phyloP scores from a whole-genome alignment of 176 grass and related monocot genomes.

The Dactylis glomerata region DNA sequence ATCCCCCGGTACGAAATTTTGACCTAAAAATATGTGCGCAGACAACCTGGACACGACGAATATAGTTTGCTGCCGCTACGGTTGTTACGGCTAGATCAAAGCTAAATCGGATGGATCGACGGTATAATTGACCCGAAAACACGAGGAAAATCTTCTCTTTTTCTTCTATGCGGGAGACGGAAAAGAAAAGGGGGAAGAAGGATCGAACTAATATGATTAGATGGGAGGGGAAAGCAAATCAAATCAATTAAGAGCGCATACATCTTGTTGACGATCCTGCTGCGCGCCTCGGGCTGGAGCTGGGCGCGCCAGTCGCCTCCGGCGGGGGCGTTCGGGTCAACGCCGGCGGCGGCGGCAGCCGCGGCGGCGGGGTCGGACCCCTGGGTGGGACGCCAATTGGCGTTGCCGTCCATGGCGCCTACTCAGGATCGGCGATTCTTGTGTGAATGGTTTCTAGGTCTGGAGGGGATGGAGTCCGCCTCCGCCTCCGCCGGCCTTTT shows the following conservation, averaged over 20 bases:
- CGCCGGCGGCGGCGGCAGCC: background rate
- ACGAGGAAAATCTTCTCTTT: background rate
- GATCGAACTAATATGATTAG: background rate
- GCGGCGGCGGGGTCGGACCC: slow-evolving; percentile 27
- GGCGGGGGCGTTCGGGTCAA: slow-evolving; percentile 32
- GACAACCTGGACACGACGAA: background rate
- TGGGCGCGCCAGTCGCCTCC: slow-evolving; percentile 63
- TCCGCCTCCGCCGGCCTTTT: background rate
- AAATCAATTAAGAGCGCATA: background rate
- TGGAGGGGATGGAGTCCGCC: background rate
- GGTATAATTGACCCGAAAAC: background rate
- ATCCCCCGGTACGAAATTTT: background rate
- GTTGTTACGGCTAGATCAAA: background rate
- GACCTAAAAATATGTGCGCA: background rate
- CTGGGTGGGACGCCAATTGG: slow-evolving; percentile 55
- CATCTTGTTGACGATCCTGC: slow-evolving; percentile 84
- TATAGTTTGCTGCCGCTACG: background rate
- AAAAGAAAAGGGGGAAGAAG: background rate
- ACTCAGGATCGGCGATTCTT: background rate
- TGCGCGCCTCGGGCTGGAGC: slow-evolving; percentile 67
- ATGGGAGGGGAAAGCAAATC: background rate
- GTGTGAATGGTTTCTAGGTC: background rate
- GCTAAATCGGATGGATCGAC: background rate
- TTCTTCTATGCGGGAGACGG: background rate
- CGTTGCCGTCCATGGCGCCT: slow-evolving; percentile 26